These are phyloP conservation scores for Paspalum vaginatum DNA, from an alignment of 176 grass and related monocot genomes.

Conservation along the genomic window DNA sequence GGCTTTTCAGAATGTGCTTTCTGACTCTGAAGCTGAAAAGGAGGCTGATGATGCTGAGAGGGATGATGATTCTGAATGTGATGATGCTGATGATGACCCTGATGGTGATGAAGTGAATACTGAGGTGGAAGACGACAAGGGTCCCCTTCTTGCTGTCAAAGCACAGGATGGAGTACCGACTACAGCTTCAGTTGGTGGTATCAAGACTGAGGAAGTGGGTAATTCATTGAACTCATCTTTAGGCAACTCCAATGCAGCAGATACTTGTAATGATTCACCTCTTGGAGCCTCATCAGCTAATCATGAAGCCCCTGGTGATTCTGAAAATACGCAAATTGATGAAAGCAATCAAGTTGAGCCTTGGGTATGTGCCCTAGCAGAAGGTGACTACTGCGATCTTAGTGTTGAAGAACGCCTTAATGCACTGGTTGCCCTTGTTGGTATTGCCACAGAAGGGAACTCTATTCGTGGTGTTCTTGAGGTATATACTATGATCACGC, in stretches of 20 bases:
- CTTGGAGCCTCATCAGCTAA: slow-evolving; percentile 50
- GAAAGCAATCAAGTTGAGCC: slow-evolving; percentile 75
- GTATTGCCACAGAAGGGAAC: slow-evolving; percentile 81
- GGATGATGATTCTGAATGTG: slow-evolving; percentile 90
- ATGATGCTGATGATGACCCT: slow-evolving; percentile 76
- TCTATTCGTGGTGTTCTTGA: slow-evolving; percentile 65
- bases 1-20: slow-evolving; percentile 87
- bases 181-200: slow-evolving; percentile 26
- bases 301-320: slow-evolving; percentile 47
- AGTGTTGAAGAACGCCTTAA: slow-evolving; percentile 90
- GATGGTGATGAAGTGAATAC: slow-evolving; percentile 69
- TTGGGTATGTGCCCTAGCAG: slow-evolving; percentile 84
- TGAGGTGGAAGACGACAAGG: slow-evolving; percentile 59
- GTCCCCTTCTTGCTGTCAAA: slow-evolving; percentile 39
- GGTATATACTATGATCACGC: slow-evolving; percentile 36
- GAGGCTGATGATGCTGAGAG: slow-evolving; percentile 76
- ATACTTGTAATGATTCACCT: slow-evolving; percentile 47
- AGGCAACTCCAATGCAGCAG: slow-evolving; percentile 44
- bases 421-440: slow-evolving; percentile 81
- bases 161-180: slow-evolving; percentile 37
- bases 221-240: slow-evolving; percentile 41
- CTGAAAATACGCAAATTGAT: slow-evolving; percentile 78
- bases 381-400: slow-evolving; percentile 88
- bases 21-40: slow-evolving; percentile 73
- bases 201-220: slow-evolving; percentile 36